A percentile compares a stretch with the other conserved stretches of the same genome.
Evolutionary conservation across 2,329 filamentous ascomycete species (phyloP).

Genomic region (Aspergillus floridensis): DNA sequence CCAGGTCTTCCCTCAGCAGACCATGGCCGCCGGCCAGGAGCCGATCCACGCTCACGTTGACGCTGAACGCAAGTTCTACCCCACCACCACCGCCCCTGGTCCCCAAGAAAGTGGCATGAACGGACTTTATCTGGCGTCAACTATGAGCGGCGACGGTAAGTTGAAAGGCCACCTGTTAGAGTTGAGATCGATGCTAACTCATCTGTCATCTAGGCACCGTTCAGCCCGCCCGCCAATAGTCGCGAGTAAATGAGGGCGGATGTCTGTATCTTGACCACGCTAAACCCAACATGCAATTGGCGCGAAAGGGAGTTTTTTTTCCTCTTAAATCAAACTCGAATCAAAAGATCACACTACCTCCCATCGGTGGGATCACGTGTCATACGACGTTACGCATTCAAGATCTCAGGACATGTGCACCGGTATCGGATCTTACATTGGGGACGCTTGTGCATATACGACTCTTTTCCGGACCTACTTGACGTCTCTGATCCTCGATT

Average conservation of each 20-base stretch:
- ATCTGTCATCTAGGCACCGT: conserved; percentile 46
- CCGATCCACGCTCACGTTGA: conserved; percentile 64
- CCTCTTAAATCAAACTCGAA: not conserved
- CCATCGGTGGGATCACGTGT: conserved; percentile 1
- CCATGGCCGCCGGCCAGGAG: conserved; percentile 67
- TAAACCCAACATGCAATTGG: conserved; percentile 68
- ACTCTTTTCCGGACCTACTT: not conserved
- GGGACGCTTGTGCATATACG: not conserved
- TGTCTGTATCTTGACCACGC: conserved; percentile 67
- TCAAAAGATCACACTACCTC: not conserved
- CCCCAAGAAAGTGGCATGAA: conserved; percentile 47
- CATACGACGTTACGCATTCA: conserved; percentile 6
- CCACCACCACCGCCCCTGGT: conserved; percentile 40
- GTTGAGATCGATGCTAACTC: not conserved
- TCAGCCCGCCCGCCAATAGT: conserved; percentile 55
- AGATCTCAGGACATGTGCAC: not conserved
- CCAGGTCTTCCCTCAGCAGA: conserved; percentile 58
- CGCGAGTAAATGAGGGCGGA: conserved; percentile 21
- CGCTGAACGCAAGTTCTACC: conserved; percentile 55
- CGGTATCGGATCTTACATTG: not conserved
- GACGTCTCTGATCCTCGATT: not conserved
- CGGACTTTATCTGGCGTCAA: conserved; percentile 48
- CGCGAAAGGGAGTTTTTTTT: conserved; percentile 39
- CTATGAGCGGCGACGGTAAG: conserved; percentile 49
- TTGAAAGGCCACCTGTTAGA: not conserved